Evolutionary conservation across 2,329 filamentous ascomycete species (phyloP), one percentile per base, ranked within the genome.

Genomic region (Xylariaceae sp.): DNA sequence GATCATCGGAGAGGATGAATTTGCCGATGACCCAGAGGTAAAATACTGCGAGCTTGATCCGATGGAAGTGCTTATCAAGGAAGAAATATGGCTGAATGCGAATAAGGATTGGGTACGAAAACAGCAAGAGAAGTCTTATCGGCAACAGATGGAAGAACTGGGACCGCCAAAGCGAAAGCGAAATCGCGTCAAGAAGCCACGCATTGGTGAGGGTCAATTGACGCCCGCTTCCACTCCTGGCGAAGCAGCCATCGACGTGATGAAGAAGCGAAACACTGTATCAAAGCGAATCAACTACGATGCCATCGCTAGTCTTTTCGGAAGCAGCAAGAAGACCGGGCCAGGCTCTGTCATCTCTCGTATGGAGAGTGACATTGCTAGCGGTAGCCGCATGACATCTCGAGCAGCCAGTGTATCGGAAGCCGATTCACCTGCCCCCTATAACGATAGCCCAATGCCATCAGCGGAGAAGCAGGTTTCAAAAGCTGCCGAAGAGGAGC

Each of bases 101-200:
- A 97, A 99, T 71, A 91, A 94, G 68, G 90, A 95, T 62, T 99
- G 91, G 81, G 78, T 99, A 40, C 88, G 92, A 6, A 81, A 85
- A 47, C 87, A 95, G 67, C 91, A 96, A 67, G 84, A 88, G 57
- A 95, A 94, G 70, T 79, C 87, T 5, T 86, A 95, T 54, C 82
- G 87, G 40, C 81, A 85, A 56, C 89, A 91, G 70, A 74, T 82
- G 58, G 81, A 80, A 56, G 63, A 63, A 12, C 55, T 70, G 4
- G 73, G 68, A 30, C 78, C 77, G 60, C 80, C 76, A 53, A 88
- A 79, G 72, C 79, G 77, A 53, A 78, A 73, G n/a, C 76, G 82
- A 29, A 79, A 79, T 51, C 75, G 69, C 4, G 56, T 65, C 42
- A 70, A 69, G 60, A 76, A 74, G 61, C 79, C 82, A 1, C 72